Conservation (phyloP, 257 asterid genomes). For the Solanum verrucosum region DNA sequence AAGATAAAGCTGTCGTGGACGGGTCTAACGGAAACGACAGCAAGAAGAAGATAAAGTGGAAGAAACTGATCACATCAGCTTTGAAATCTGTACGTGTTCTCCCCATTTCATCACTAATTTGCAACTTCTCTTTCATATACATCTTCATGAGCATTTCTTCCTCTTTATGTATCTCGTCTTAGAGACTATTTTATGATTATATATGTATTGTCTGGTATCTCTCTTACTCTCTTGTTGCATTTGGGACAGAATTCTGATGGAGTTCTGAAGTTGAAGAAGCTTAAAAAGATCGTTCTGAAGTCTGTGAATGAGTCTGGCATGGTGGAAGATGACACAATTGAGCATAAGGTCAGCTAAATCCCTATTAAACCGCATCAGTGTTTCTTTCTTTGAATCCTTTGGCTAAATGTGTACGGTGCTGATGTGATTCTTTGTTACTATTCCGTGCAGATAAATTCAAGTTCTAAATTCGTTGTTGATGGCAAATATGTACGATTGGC, state of each 20-base stretch:
- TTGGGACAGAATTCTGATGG: conserved; percentile 57
- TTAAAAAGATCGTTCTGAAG: conserved; percentile 40
- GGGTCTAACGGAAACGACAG: conserved; percentile 12
- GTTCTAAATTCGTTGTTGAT: conserved; percentile 49
- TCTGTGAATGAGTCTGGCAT: conserved; percentile 57
- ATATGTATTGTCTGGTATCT: background rate
- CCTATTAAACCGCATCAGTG: background rate
- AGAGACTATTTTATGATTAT: background rate
- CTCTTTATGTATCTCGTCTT: background rate
- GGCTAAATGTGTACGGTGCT: background rate
- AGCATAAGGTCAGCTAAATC: conserved; percentile 40
- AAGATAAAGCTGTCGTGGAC: conserved; percentile 12
- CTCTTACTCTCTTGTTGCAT: conserved; percentile 5
- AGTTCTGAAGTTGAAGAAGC: conserved; percentile 51
- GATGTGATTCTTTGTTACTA: background rate
- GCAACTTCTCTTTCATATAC: background rate
- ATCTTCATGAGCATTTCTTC: background rate
- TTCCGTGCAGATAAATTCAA: conserved; percentile 48
- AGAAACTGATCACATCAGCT: conserved; percentile 68
- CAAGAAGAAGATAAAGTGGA: conserved; percentile 65
- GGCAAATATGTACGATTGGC: conserved; percentile 54
- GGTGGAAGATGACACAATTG: conserved; percentile 39
- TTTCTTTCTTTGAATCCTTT: background rate
- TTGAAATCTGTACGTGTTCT: conserved; percentile 56
- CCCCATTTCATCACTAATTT: background rate